Percentiles rank a stretch among this genome's conserved stretches.
phyloP scores from a whole-genome alignment of 2,329 filamentous ascomycete species.

The Paracamarosporium sp. region DNA sequence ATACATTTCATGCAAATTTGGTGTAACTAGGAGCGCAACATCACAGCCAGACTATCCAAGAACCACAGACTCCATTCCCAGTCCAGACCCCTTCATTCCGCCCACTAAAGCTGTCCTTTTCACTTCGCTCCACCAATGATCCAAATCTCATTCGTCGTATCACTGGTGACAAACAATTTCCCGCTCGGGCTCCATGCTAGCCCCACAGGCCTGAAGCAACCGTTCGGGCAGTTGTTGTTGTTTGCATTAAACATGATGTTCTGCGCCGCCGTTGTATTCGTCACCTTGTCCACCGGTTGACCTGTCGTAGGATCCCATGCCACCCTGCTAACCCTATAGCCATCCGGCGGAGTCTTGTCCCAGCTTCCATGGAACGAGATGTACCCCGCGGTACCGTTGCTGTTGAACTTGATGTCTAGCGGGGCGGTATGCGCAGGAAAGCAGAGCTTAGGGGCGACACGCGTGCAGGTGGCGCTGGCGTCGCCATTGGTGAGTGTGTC shows the following conservation, averaged over 20 bases:
- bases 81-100: not conserved
- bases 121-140: constrained; percentile 16
- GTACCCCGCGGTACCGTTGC: constrained; percentile 63
- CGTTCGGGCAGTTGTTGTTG: constrained; percentile 18
- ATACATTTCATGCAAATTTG: not conserved
- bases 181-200: constrained; percentile 22
- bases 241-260: constrained; percentile 27
- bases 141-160: constrained; percentile 28
- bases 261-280: constrained; percentile 20
- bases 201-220: constrained; percentile 28
- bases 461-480: constrained; percentile 36
- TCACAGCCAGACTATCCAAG: not conserved
- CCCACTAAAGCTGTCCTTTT: not conserved
- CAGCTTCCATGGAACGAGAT: constrained; percentile 73
- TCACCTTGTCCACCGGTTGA: constrained; percentile 23
- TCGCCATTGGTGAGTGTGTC: constrained; percentile 53
- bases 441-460: constrained; percentile 42
- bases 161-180: constrained; percentile 28
- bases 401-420: constrained; percentile 67
- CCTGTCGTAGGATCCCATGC: constrained; percentile 29
- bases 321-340: constrained; percentile 25
- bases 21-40: not conserved
- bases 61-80: not conserved
- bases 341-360: constrained; percentile 24
- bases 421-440: constrained; percentile 66